Conservation (phyloP, 2,329 filamentous ascomycete species). For the Aspergillus chevalieri region DNA sequence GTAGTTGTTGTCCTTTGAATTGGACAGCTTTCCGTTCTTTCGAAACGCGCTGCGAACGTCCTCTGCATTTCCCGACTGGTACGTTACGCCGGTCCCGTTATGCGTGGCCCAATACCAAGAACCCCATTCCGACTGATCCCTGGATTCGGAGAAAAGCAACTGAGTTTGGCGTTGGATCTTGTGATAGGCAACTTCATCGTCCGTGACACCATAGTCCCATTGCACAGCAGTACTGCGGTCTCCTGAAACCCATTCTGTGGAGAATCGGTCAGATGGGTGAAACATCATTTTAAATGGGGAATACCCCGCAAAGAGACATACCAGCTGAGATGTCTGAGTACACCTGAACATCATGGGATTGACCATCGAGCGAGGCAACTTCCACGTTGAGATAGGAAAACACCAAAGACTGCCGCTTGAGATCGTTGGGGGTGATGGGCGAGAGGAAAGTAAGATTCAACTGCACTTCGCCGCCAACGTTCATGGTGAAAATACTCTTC, state of each 20-base stretch:
- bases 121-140: constrained; percentile 48
- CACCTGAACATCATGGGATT: constrained; percentile 58
- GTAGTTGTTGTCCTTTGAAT: constrained; percentile 45
- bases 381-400: constrained; percentile 65
- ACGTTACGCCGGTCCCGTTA: constrained; percentile 33
- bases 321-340: constrained; percentile 68
- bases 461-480: constrained; percentile 54
- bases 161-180: constrained; percentile 46
- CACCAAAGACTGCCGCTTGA: constrained; percentile 61
- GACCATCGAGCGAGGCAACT: constrained; percentile 57
- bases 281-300: not conserved
- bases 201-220: constrained; percentile 54
- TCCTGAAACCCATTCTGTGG: constrained; percentile 64
- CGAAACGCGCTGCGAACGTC: constrained; percentile 45
- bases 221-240: constrained; percentile 51
- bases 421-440: constrained; percentile 61
- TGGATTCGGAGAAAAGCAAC: constrained; percentile 42
- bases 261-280: constrained; percentile 7
- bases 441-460: constrained; percentile 67
- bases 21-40: constrained; percentile 37
- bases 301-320: constrained; percentile 30
- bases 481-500: constrained; percentile 62
- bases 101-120: constrained; percentile 51
- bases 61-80: constrained; percentile 43
- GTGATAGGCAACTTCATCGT: constrained; percentile 57